Conservation (phyloP, 768 basidiomycete species). For the Agaricus bisporus region DNA sequence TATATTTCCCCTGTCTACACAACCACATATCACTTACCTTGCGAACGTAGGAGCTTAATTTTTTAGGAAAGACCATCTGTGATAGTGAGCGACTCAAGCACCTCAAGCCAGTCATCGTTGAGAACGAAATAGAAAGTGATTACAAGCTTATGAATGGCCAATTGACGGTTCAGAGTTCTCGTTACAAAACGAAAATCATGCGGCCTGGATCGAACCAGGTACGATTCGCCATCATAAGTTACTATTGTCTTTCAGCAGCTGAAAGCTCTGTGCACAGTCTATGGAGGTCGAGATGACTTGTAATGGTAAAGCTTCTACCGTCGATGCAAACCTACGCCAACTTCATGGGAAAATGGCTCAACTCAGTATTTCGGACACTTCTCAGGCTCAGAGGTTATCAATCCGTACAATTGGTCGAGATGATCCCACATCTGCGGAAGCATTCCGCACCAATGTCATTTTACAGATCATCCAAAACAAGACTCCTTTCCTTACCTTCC, state of each 20-base stretch:
- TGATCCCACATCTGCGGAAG: conserved; percentile 40
- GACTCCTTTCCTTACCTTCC: conserved; percentile 22
- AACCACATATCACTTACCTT: conserved; percentile 12
- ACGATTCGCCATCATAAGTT: background rate
- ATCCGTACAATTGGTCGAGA: conserved; percentile 45
- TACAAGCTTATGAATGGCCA: conserved; percentile 21
- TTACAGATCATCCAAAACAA: conserved; percentile 22
- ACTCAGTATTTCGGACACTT: conserved; percentile 22
- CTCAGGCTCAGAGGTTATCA: conserved; percentile 21
- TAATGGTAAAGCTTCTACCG: conserved; percentile 4
- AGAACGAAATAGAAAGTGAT: conserved; percentile 37
- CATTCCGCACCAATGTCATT: conserved; percentile 19
- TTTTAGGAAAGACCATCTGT: conserved; percentile 33
- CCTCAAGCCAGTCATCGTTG: conserved; percentile 37
- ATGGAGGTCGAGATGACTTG: background rate
- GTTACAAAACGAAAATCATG: conserved; percentile 41
- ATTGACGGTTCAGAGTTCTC: conserved; percentile 29
- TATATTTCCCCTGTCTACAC: conserved; percentile 11
- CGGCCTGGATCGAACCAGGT: conserved; percentile 21
- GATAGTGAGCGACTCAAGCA: conserved; percentile 28
- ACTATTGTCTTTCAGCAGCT: background rate
- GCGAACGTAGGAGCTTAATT: conserved; percentile 17
- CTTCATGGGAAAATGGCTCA: conserved; percentile 34
- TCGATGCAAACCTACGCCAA: background rate
- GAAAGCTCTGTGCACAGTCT: background rate